Evolutionary conservation across 805 yeast species (phyloP), one percentile per base, ranked within the genome.

Genomic region (Ogataea philodendri): DNA sequence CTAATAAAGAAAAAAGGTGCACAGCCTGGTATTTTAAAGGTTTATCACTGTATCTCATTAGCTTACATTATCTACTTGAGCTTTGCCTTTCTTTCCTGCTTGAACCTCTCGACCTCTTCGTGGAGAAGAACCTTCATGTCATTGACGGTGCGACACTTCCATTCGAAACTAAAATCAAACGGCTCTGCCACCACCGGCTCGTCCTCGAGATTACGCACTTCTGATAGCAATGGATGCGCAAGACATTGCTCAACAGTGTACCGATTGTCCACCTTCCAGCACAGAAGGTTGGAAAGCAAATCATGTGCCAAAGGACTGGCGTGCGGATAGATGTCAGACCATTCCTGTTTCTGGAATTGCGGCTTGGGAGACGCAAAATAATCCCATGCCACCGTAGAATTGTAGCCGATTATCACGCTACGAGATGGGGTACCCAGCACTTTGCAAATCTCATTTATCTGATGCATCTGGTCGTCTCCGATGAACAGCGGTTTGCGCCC

Each of bases 401-500:
- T 72, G 56, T 64, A 75, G n/a, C 55, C 30, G 5, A 45, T 26
- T 6, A 78, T 57, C 2, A 74, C 55, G 3, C 64, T 69, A 19
- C 59, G 63, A 0, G 78, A 58, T 0, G 96, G 96, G 0, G 78
- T 62, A 0, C 96, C 97, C 32, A 87, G 59, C 1, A 83, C 69
- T 51, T 76, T 75, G 35, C 78, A 62, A 13, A 89, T 84, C 52
- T 77, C 82, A 26, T 66, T 69, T 7, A 86, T 58, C 58, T 89
- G 97, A 44, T 81, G 82, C 42, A 74, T 49, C 39, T 81, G 80
- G 56, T 78, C 79, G 39, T 73, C 74, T 0, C 96, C 97, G 32
- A 78, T 74, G 55, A 89, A 88, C 10, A 87, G 56, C 1, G 96
- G 95, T 50, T 70, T 71, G 42, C 96, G 66, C 0, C 87, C 85